Percentiles rank a stretch among this genome's conserved stretches.
Evolutionary conservation across 2,329 filamentous ascomycete species (phyloP).

Genomic region (Aspergillus sclerotialis): DNA sequence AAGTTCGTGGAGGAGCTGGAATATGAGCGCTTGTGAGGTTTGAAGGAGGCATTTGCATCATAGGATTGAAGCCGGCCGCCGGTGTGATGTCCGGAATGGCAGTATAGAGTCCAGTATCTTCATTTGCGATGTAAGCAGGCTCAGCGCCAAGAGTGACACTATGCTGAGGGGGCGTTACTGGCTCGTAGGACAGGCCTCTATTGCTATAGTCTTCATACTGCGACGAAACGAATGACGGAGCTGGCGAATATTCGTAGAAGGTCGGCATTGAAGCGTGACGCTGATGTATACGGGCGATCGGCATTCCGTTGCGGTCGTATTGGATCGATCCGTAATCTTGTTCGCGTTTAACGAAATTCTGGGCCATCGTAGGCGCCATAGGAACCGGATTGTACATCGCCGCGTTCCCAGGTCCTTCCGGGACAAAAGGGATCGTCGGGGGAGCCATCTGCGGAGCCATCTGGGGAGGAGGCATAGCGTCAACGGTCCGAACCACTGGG

Average conservation of each 20-base stretch:
- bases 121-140: conserved; percentile 95
- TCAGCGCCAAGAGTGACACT: conserved; percentile 72
- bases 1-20: conserved; percentile 59
- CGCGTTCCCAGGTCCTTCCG: conserved; percentile 58
- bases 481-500: conserved; percentile 81
- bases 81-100: conserved; percentile 81
- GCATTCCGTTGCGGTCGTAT: conserved; percentile 88
- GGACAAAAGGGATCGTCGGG: conserved; percentile 50
- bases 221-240: conserved; percentile 96
- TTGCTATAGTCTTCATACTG: conserved; percentile 98
- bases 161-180: conserved; percentile 91
- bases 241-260: conserved; percentile 96
- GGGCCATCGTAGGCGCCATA: conserved; percentile 61
- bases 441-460: conserved; percentile 78
- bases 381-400: conserved; percentile 67
- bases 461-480: conserved; percentile 81
- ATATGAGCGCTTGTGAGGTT: conserved; percentile 77
- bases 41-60: conserved; percentile 85
- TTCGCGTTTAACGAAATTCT: conserved; percentile 78
- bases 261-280: conserved; percentile 98
- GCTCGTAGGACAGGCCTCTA: conserved; percentile 91
- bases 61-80: conserved; percentile 70
- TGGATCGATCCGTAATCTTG: conserved; percentile 73
- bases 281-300: conserved; percentile 75
- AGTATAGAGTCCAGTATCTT: conserved; percentile 93